Evolutionary conservation across 371 early-diverging fungal species (phyloP), one percentile per base, ranked within the genome.

Genomic region (Mucor saturninus): DNA sequence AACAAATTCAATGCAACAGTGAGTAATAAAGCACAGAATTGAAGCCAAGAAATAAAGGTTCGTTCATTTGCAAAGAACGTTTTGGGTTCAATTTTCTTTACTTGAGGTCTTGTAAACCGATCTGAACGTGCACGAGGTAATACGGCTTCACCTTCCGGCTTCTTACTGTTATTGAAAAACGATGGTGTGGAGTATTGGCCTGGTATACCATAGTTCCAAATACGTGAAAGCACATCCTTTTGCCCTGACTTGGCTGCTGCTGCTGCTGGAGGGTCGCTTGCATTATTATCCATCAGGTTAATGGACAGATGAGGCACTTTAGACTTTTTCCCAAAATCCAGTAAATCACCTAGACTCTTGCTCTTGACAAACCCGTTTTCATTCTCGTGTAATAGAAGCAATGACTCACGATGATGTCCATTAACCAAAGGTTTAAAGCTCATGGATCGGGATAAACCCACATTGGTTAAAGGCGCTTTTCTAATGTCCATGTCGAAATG

Each of bases 401-500:
- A 48, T 1, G 69, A 69, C 13, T 56, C 68, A 11, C 81, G 75
- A 46, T 81, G 77, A 32, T 73, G 79, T 0, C 81, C 81, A 55
- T 81, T 78, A 55, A 81, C 65, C 0, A 81, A 67, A 1, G 86
- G 85, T 54, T 81, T 72, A 62, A 76, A 76, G 32, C 77, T 75
- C 43, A 69, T 62, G 2, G 81, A 81, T 8, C 81, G 69, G 2
- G 80, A 74, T 11, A 86, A 56, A 2, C 86, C 86, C 38, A 83
- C 75, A 49, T 83, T 81, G 1, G 74, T 68, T 29, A 69, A 69
- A 9, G 85, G 80, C 10, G 74, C 77, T 54, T 86, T 93, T 65
- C 93, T 89, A 60, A 97, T 96, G 68, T 98, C 98, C 37, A 86
- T 84, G 62, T 88, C 89, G 89, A 99, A 95, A 73, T 98, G 95